A percentile compares a stretch with the other conserved stretches of the same genome.
Conservation (phyloP, 805 yeast species). For the Ogataea trehalophila region DNA sequence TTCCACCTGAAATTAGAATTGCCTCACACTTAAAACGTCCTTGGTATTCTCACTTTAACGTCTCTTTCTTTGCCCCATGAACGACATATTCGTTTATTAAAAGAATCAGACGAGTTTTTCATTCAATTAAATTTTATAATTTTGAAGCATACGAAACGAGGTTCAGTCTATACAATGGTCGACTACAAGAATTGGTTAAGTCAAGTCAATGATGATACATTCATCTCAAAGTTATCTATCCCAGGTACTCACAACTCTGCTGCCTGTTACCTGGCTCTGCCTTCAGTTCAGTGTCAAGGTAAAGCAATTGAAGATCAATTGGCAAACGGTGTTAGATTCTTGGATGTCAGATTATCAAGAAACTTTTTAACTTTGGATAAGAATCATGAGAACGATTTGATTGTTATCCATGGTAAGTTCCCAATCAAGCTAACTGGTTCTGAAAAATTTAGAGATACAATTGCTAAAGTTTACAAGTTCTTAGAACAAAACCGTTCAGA, state of each 20-base stretch:
- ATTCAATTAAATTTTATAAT: background rate
- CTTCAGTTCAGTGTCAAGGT: slow-evolving; percentile 75
- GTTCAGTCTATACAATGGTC: slow-evolving; percentile 12
- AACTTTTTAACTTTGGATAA: slow-evolving; percentile 45
- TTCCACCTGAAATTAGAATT: too few relatives aligned
- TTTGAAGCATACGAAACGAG: background rate
- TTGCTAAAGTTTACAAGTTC: slow-evolving; percentile 57
- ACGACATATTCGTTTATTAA: too few relatives aligned
- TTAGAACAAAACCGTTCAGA: slow-evolving; percentile 50
- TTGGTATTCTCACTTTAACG: too few relatives aligned
- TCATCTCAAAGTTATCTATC: slow-evolving; percentile 50
- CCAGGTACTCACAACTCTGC: slow-evolving; percentile 89
- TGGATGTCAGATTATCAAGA: slow-evolving; percentile 63
- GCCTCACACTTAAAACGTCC: too few relatives aligned
- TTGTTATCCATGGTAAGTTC: slow-evolving; percentile 71
- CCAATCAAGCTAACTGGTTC: slow-evolving; percentile 63
- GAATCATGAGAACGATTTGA: slow-evolving; percentile 44
- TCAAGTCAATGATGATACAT: slow-evolving; percentile 45
- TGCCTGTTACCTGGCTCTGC: slow-evolving; percentile 64
- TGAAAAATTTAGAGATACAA: slow-evolving; percentile 43
- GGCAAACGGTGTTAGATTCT: slow-evolving; percentile 67
- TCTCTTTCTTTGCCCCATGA: too few relatives aligned
- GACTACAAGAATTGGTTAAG: slow-evolving; percentile 43
- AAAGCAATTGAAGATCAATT: slow-evolving; percentile 56
- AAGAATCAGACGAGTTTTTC: too few relatives aligned